Base-by-base conservation (phyloP, 352 stramenopile species). In the Phytophthora foliorum region DNA sequence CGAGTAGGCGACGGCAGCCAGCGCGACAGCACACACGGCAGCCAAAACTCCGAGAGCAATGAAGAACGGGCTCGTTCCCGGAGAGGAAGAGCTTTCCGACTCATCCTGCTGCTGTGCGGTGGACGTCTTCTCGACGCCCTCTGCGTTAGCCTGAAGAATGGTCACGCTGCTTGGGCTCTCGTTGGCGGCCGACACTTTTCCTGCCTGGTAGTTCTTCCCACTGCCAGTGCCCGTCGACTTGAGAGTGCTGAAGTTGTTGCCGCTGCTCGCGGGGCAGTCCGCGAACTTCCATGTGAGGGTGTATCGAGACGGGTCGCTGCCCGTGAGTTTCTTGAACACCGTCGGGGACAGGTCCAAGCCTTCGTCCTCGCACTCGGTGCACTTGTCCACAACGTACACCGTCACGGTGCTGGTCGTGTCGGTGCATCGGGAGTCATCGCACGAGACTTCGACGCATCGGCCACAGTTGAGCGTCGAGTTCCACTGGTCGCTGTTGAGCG, bases 381-480 rank as follows among this genome's bases (percentile, higher is more conserved):
- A 93, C 9, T 75, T 74, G 60, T 92, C 85, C 3, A 91, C 73
- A 25, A 93, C 74, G 59, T 89, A 81, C 17, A 92, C 70, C 29
- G 78, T 72, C 22, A 76, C 63, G 2, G 65, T 72, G 31, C 42
- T 78, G 17, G 39, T 74, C 27, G 69, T 65, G 57, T 84, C 69
- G 6, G 44, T 52, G 64, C 84, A 93, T 13, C 74, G 59, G 13
- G 55, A 24, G 65, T 92, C 86, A 9, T 60, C 69, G 56, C 84
- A 90, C 25, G 71, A 80, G 2, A 93, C 80, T 27, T 91, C 69
- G 36, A 77, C 84, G 36, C 84, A 93, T 39, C 81, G 82, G 2
- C 84, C 81, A 41, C 86, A 92, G 70, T 89, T 82, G 14, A 62
- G 67, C 16, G 78, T 82, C 27, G 57, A 71, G 39, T 86, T 62